A percentile compares a stretch with the other conserved stretches of the same genome.
Conservation (phyloP, 345 rosid genomes). For the Chamaenerion angustifolium region DNA sequence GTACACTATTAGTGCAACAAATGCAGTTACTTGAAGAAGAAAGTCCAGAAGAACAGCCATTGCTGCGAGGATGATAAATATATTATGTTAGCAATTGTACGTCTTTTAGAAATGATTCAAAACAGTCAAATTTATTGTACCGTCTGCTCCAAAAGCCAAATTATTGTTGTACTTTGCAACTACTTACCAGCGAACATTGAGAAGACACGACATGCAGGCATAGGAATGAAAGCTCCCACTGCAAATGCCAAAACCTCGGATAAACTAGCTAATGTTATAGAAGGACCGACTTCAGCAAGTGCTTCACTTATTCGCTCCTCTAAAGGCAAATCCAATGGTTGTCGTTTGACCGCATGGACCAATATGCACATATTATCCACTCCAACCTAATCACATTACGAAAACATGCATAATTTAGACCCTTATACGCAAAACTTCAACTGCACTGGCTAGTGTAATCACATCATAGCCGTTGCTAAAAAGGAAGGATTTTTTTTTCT, state of each 20-base stretch:
- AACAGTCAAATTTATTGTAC: too few species aligned
- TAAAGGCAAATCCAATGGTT: constrained; percentile 45
- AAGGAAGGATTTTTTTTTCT: too few species aligned
- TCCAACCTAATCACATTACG: constrained; percentile 43
- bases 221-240: constrained; percentile 83
- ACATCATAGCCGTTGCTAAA: too few species aligned
- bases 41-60: constrained; percentile 52
- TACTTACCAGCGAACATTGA: constrained; percentile 87
- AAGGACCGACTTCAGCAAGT: constrained; percentile 94
- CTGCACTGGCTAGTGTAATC: too few species aligned
- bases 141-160: not conserved
- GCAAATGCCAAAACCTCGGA: constrained; percentile 95
- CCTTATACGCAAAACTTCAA: too few species aligned
- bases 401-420: too few species aligned
- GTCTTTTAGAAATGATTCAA: too few species aligned
- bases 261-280: constrained; percentile 90
- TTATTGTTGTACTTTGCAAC: not conserved
- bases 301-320: constrained; percentile 88
- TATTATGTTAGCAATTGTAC: too few species aligned
- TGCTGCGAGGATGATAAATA: constrained; percentile 16
- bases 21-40: constrained; percentile 52
- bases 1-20: constrained; percentile 43
- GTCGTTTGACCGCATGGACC: constrained; percentile 94
- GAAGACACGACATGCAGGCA: constrained; percentile 98
- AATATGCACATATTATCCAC: constrained; percentile 98